phyloP scores from a whole-genome alignment of 306 rosid genomes.

The Ochetophila trinervis region DNA sequence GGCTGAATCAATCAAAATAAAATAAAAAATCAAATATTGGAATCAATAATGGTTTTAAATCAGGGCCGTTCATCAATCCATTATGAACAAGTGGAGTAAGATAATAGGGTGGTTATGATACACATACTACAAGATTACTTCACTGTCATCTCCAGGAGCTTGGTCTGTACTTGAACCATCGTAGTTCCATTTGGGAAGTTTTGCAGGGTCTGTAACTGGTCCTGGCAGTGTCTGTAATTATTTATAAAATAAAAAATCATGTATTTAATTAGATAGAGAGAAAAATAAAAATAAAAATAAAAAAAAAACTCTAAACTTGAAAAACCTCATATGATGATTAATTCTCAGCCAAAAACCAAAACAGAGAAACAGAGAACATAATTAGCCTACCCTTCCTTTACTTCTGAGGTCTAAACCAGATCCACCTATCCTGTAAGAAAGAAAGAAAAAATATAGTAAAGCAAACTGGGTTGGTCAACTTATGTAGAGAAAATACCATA shows the following conservation, averaged over 20 bases:
- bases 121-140: slow-evolving; percentile 49
- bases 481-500: background rate
- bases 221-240: slow-evolving; percentile 41
- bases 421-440: slow-evolving; percentile 46
- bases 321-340: background rate
- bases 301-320: background rate
- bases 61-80: slow-evolving; percentile 1
- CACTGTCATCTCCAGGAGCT: slow-evolving; percentile 51
- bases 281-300: no score
- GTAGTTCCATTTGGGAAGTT: slow-evolving; percentile 55
- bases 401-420: slow-evolving; percentile 57
- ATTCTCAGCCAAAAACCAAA: background rate
- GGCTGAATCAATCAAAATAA: slow-evolving; percentile 15
- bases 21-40: background rate
- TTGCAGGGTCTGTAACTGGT: slow-evolving; percentile 38
- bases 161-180: slow-evolving; percentile 59
- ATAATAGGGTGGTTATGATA: background rate
- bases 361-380: background rate
- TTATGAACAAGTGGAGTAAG: background rate
- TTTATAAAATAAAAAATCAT: background rate
- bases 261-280: background rate
- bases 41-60: background rate
- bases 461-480: background rate
- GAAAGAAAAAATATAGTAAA: background rate
- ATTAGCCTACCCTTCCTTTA: slow-evolving; percentile 43